Conservation (phyloP, 2,329 filamentous ascomycete species). For the Chrysoporthe austroafricana region DNA sequence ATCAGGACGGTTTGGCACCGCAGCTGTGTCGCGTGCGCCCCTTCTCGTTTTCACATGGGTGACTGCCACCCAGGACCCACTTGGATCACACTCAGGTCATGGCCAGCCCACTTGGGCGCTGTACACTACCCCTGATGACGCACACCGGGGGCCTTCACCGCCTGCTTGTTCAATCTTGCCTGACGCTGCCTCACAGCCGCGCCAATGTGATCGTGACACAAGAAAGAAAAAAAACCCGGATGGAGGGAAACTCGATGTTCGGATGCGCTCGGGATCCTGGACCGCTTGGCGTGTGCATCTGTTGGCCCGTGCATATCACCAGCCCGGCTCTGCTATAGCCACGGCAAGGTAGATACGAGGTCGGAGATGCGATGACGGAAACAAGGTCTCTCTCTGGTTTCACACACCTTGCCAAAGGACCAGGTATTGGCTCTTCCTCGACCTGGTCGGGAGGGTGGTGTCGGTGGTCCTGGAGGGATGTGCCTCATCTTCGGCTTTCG, state of each 20-base stretch:
- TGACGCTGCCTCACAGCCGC: slow-evolving; percentile 1
- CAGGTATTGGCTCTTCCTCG: slow-evolving; percentile 28
- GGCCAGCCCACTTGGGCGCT: slow-evolving; percentile 15
- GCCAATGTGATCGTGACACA: slow-evolving; percentile 15
- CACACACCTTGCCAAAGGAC: slow-evolving; percentile 28
- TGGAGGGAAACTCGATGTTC: neutral
- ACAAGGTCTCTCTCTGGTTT: neutral
- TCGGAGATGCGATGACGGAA: neutral
- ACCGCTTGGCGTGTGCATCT: neutral
- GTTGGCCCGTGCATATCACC: neutral
- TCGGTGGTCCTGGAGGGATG: slow-evolving; percentile 28
- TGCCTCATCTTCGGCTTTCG: slow-evolving; percentile 24
- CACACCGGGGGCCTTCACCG: neutral
- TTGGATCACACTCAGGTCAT: neutral
- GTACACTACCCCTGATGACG: slow-evolving; percentile 16
- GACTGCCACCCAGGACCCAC: slow-evolving; percentile 27
- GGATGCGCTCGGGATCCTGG: neutral
- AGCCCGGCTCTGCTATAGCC: neutral
- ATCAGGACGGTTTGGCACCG: neutral
- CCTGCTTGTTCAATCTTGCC: neutral
- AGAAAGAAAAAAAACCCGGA: neutral
- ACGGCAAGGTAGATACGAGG: neutral
- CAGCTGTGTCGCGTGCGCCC: slow-evolving; percentile 9
- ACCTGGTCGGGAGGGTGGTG: slow-evolving; percentile 13
- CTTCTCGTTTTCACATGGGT: slow-evolving; percentile 11